Conservation (phyloP, 768 basidiomycete species). For the Chalciporus pseudorubinellus region DNA sequence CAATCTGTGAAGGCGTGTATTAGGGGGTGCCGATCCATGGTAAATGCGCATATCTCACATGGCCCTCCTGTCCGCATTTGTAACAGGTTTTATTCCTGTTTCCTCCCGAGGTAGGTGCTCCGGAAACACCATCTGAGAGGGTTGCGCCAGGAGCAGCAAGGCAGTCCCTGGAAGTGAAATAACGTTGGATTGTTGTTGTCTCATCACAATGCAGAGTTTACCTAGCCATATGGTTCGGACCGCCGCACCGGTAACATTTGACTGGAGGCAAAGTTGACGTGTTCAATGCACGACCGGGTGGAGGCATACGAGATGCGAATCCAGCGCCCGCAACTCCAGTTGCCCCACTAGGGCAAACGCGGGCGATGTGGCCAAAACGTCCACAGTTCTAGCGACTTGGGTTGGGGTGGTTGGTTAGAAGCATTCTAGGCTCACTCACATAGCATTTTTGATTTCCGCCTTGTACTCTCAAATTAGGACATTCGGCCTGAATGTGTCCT, state of each 20-base stretch:
- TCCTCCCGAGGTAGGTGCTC: slow-evolving; percentile 38
- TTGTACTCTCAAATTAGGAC: slow-evolving; percentile 74
- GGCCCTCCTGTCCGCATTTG: slow-evolving; percentile 85
- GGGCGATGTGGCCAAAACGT: slow-evolving; percentile 80
- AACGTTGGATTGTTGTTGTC: slow-evolving; percentile 1
- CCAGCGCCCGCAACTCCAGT: slow-evolving; percentile 36
- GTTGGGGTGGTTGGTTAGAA: slow-evolving; percentile 2
- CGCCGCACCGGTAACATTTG: slow-evolving; percentile 88
- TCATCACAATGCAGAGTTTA: slow-evolving; percentile 26
- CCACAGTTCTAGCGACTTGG: slow-evolving; percentile 61
- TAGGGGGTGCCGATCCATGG: slow-evolving; percentile 1
- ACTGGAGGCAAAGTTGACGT: slow-evolving; percentile 76
- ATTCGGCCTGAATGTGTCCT: slow-evolving; percentile 87
- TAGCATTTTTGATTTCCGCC: slow-evolving; percentile 78
- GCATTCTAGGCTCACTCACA: slow-evolving; percentile 43
- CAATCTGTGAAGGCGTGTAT: slow-evolving; percentile 43
- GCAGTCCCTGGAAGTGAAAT: slow-evolving; percentile 58
- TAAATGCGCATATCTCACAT: slow-evolving; percentile 50
- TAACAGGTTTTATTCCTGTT: slow-evolving; percentile 81
- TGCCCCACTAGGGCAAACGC: slow-evolving; percentile 59
- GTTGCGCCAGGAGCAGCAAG: slow-evolving; percentile 67
- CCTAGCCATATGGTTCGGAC: slow-evolving; percentile 86
- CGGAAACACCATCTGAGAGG: slow-evolving; percentile 44
- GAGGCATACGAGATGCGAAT: slow-evolving; percentile 68
- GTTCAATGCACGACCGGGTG: slow-evolving; percentile 73